A percentile compares a stretch with the other conserved stretches of the same genome.
These are phyloP conservation scores for Quercus tomentella DNA, from an alignment of 331 rosid species.

Conservation along the genomic window DNA sequence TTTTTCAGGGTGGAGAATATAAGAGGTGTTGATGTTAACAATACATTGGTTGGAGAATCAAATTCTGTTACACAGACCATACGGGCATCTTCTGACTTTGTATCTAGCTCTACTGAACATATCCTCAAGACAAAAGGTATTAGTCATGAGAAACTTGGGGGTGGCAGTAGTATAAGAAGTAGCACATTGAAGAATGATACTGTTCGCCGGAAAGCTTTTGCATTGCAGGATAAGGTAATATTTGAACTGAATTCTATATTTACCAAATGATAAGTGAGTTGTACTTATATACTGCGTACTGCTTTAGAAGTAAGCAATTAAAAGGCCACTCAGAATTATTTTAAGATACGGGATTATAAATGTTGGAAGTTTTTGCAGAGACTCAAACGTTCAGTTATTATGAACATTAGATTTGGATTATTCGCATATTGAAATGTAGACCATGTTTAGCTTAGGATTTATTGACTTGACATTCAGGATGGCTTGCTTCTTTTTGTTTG, in stretches of 20 bases:
- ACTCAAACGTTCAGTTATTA: neutral
- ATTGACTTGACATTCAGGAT: neutral
- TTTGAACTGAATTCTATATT: conserved; percentile 11
- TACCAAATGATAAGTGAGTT: conserved; percentile 1
- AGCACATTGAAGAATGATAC: conserved; percentile 57
- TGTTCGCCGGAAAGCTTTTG: conserved; percentile 70
- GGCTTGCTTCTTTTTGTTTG: neutral
- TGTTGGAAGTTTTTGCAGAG: neutral
- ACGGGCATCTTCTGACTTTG: conserved; percentile 35
- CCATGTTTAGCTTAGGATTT: neutral
- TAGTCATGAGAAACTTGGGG: conserved; percentile 33
- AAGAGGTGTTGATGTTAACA: conserved; percentile 22
- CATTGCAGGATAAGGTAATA: conserved; percentile 93
- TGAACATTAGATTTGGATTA: neutral
- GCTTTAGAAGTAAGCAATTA: neutral
- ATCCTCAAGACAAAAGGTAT: conserved; percentile 32
- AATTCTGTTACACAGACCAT: conserved; percentile 28
- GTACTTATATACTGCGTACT: neutral
- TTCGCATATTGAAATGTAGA: neutral
- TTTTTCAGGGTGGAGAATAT: conserved; percentile 46
- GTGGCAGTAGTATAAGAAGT: conserved; percentile 24
- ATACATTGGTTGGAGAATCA: conserved; percentile 35
- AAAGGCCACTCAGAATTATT: neutral
- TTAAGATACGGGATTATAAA: neutral
- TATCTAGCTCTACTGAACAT: conserved; percentile 41